Base-by-base conservation (phyloP, 140 eudicot species). In the Cichorium intybus region DNA sequence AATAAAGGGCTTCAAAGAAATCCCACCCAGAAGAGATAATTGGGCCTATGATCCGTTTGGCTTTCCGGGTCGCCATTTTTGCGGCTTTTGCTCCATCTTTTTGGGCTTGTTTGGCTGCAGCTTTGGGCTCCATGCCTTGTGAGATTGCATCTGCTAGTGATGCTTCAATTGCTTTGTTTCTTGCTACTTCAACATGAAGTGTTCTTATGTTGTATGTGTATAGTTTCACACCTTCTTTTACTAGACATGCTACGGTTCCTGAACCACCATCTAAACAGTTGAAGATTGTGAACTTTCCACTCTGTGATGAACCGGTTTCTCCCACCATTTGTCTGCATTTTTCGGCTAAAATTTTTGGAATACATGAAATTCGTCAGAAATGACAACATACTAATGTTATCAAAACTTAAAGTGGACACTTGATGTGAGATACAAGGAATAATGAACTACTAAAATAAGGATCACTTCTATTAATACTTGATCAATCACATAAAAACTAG, bases 11-110 rank as follows among this genome's bases (percentile, higher is more conserved):
- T 78, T 88, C 99, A 17, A 93, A 89, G 71, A 93, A 93, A 66
- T 88, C 97, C 99, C 99, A 93, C 16, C 95, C 88, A 3, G 87
- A 81, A 17, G 99, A 93, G 45, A 86, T 77, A 11, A 93, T 77
- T 16, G 99, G 99, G 5, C 97, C 99, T 8, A 85, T 54, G 22
- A 89, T 77, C 37, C 97, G 87, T 61, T 87, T 78, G 41, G 86
- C 88, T 76, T 89, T 60, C 5, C 85, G 75, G 60, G 82, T 80
- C 43, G 97, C 99, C 37, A 71, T 45, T 77, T 93, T 93, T 21
- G 95, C 97, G 16, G 97, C 99, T 75, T 84, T 93, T 2, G 77
- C 79, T 26, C 95, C 99, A 62, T 80, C 95, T 76, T 79, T 82
- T 62, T 84, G 85, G 21, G 94, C 97, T 48, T 58, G 70, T 65